A percentile compares a stretch with the other conserved stretches of the same genome.
Evolutionary conservation across 345 rosid species (phyloP).

Genomic region (Linum lewisii): DNA sequence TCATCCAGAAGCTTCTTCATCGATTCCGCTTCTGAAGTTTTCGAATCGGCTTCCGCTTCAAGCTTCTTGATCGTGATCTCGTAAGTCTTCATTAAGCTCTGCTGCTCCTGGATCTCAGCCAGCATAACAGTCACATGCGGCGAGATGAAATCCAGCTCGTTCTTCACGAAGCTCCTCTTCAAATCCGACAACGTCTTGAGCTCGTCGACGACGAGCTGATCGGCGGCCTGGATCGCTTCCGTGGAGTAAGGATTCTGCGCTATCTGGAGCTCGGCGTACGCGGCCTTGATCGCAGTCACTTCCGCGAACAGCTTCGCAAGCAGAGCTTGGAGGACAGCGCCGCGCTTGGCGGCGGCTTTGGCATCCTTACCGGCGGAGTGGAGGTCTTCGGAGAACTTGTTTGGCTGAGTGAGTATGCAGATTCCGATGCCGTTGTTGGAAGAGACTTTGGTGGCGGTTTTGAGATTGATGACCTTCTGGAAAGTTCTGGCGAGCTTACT

Average conservation of each 20-base stretch:
- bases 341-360: constrained; percentile 24
- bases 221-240: constrained; percentile 69
- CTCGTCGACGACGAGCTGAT: constrained; percentile 80
- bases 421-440: constrained; percentile 63
- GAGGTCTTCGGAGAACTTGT: constrained; percentile 28
- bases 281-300: constrained; percentile 72
- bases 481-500: constrained; percentile 60
- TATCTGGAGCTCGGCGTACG: constrained; percentile 88
- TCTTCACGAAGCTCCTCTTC: constrained; percentile 53
- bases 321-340: constrained; percentile 58
- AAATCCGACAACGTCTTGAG: constrained; percentile 59
- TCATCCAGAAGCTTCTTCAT: constrained; percentile 32
- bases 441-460: constrained; percentile 36
- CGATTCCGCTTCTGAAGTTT: constrained; percentile 28
- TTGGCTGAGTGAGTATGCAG: constrained; percentile 50
- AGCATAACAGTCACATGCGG: constrained; percentile 84
- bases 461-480: constrained; percentile 52
- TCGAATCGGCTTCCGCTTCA: constrained; percentile 38
- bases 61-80: constrained; percentile 72
- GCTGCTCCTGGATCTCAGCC: constrained; percentile 95
- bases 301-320: constrained; percentile 73
- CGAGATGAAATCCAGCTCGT: constrained; percentile 55
- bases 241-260: constrained; percentile 80
- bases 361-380: constrained; percentile 10
- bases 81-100: constrained; percentile 77